Conservation (phyloP, 768 basidiomycete genomes). For the Leucogyrophana mollusca region DNA sequence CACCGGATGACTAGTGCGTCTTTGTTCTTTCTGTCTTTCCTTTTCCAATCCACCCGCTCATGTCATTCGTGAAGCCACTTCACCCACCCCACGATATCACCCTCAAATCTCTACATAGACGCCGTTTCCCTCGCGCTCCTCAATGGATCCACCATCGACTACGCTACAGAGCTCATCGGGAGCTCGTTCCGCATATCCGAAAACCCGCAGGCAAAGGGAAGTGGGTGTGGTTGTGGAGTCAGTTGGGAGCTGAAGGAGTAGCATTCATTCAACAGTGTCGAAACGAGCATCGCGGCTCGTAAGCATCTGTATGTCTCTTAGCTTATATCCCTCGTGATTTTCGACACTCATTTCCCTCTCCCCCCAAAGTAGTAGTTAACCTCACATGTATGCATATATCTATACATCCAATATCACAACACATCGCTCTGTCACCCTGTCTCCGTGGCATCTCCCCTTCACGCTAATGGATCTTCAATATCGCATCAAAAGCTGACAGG, state of each 20-base stretch:
- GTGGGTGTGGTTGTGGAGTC: constrained; percentile 92
- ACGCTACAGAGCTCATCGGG: constrained; percentile 92
- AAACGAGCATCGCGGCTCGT: no score
- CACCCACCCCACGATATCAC: constrained; percentile 65
- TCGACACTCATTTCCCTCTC: no score
- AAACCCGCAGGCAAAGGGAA: constrained; percentile 90
- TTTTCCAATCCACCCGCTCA: neutral
- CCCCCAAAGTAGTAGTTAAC: no score
- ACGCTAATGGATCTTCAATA: no score
- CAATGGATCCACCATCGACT: constrained; percentile 88
- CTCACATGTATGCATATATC: no score
- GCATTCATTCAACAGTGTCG: no score
- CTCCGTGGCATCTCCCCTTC: no score
- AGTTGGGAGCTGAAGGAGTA: constrained; percentile 83
- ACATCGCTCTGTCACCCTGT: no score
- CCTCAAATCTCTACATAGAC: constrained; percentile 81
- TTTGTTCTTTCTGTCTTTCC: neutral
- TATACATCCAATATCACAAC: no score
- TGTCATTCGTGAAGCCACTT: constrained; percentile 50
- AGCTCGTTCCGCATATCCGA: constrained; percentile 80
- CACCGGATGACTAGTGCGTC: constrained; percentile 84
- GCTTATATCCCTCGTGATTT: no score
- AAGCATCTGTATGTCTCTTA: no score
- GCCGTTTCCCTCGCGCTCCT: constrained; percentile 80
- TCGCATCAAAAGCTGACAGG: no score